Base-by-base conservation (phyloP, 2,329 filamentous ascomycete genomes). In the Paraphoma chrysanthemicola region DNA sequence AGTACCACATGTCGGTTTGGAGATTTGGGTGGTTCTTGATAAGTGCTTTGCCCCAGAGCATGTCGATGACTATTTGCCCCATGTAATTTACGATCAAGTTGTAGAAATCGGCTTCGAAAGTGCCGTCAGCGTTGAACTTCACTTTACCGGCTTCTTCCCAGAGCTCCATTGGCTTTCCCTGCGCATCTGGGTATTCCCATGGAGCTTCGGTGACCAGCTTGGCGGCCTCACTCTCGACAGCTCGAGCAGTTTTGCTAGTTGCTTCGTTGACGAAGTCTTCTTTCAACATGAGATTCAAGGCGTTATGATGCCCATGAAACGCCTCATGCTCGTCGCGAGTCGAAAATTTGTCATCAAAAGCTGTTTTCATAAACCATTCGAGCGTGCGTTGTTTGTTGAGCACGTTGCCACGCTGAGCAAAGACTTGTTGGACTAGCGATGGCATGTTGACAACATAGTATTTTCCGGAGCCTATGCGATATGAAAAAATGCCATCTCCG, bases 381-480 rank as follows among this genome's bases (percentile, higher is more conserved):
- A 62, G 47, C 2, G 56, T 57, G 31, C 54, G 58, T 28, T 59
- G 47, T 33, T 62, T 59, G 48, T 55, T 56, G 28, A 62, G 53
- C 2, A 48, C 44, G 12, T 43, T 48, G 14, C 42, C 31, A 16
- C 44, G 53, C 39, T 59, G 56, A 9, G 59, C 59, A 30, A 62
- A 62, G 23, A 59, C 46, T 36, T 62, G 59, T 29, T 57, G 56
- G 7, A 62, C 56, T 3, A 59, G 53, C 4, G 59, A 59, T 4
- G 59, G 59, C 56, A 62, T 62, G 29, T 59, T 59, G 53, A 62
- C 42, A 31, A 57, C 53, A 41, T 62, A 62, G 56, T 55, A 58
- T 31, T 51, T 56, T 12, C 56, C 53, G 14, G 49, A 38, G 16
- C 59, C 59, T 17, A 62, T 56, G 18, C 59, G 59, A 50, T 62